Evolutionary conservation across 768 basidiomycete genomes (phyloP).

Genomic region (Lentinula lateritia): DNA sequence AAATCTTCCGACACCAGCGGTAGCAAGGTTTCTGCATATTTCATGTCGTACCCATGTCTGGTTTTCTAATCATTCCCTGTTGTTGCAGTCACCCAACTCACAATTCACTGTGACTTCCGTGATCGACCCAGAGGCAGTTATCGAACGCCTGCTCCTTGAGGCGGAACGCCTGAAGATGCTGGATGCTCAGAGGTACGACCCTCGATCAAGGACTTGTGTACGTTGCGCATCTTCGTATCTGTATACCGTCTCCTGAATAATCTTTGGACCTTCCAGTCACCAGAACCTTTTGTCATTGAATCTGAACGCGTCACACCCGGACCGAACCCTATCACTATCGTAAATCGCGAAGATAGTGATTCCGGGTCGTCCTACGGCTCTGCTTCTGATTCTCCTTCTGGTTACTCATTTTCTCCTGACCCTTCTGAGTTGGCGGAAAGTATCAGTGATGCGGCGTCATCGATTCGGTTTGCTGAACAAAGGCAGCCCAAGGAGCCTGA

Average conservation of each 20-base stretch:
- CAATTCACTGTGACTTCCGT: not conserved
- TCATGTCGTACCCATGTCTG: not conserved
- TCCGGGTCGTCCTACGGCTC: not conserved
- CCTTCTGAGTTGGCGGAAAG: not conserved
- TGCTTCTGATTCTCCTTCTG: not conserved
- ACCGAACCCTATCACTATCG: not conserved
- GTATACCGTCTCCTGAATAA: not conserved
- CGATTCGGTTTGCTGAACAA: not conserved
- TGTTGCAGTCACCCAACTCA: not conserved
- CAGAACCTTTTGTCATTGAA: not conserved
- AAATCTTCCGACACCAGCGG: not conserved
- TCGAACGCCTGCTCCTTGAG: not conserved
- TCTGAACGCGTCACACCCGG: not conserved
- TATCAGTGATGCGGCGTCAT: not conserved
- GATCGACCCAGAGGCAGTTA: not conserved
- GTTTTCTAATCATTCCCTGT: not conserved
- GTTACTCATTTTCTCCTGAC: not conserved
- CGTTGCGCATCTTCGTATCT: not conserved
- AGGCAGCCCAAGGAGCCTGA: not conserved
- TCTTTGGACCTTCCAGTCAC: not conserved
- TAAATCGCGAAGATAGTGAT: not conserved
- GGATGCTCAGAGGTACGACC: conserved; percentile 1
- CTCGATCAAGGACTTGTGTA: not conserved
- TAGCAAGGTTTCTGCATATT: not conserved
- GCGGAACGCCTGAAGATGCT: not conserved